Evolutionary conservation across 2,329 filamentous ascomycete species (phyloP).

Genomic region (Alternaria consortialis): DNA sequence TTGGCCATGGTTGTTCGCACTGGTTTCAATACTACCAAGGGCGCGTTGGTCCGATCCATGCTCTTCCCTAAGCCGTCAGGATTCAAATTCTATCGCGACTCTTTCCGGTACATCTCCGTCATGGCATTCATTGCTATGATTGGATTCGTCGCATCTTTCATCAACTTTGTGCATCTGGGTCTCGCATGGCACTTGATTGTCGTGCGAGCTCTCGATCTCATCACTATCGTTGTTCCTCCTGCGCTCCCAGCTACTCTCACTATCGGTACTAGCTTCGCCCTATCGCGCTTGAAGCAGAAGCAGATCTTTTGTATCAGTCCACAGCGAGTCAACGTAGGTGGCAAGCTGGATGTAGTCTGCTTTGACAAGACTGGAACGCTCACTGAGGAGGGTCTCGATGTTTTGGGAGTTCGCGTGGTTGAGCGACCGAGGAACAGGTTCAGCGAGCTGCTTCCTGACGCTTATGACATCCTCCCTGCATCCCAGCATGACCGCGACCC

Average conservation of each 20-base stretch:
- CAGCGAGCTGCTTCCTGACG: constrained; percentile 76
- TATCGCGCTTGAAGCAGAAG: constrained; percentile 84
- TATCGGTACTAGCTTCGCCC: constrained; percentile 95
- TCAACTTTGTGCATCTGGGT: constrained; percentile 89
- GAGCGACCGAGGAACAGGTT: constrained; percentile 71
- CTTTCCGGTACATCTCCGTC: constrained; percentile 96
- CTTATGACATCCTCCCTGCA: constrained; percentile 66
- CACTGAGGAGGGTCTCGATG: constrained; percentile 94
- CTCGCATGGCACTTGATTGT: constrained; percentile 91
- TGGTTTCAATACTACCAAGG: constrained; percentile 97
- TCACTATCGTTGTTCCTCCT: constrained; percentile 96
- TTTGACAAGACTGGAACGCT: constrained; percentile 99
- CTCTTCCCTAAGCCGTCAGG: constrained; percentile 97
- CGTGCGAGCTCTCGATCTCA: constrained; percentile 89
- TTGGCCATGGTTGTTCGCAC: constrained; percentile 92
- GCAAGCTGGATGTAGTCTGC: constrained; percentile 94
- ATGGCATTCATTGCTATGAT: constrained; percentile 88
- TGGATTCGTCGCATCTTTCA: constrained; percentile 88
- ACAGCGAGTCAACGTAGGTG: constrained; percentile 94
- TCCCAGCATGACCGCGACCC: constrained; percentile 66
- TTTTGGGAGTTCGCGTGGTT: constrained; percentile 85
- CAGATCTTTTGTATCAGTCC: constrained; percentile 98
- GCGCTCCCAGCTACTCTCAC: constrained; percentile 93
- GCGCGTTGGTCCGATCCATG: constrained; percentile 95
- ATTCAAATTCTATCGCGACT: constrained; percentile 98